phyloP scores from a whole-genome alignment of 2,329 filamentous ascomycete genomes.

The Colletotrichum tanaceti region DNA sequence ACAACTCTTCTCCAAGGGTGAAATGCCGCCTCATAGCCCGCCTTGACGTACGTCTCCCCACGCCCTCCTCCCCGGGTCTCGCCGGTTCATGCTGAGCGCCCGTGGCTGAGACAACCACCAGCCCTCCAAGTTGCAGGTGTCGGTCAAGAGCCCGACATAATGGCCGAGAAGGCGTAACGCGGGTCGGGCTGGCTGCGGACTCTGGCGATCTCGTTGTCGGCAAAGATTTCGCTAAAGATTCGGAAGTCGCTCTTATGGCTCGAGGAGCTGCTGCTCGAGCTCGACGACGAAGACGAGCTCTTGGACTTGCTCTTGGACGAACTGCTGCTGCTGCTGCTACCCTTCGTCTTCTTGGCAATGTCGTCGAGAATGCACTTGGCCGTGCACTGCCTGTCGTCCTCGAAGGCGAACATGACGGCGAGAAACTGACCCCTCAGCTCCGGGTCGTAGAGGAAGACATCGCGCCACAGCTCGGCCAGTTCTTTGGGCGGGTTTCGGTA shows the following conservation, averaged over 20 bases:
- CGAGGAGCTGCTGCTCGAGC: constrained; percentile 46
- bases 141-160: constrained; percentile 40
- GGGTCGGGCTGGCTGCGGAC: constrained; percentile 65
- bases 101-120: constrained; percentile 26
- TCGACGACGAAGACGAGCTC: constrained; percentile 46
- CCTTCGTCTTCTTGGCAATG: constrained; percentile 61
- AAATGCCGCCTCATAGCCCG: constrained; percentile 18
- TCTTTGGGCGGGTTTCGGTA: constrained; percentile 74
- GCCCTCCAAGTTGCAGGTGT: constrained; percentile 5
- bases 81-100: constrained; percentile 19
- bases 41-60: constrained; percentile 31
- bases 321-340: constrained; percentile 42
- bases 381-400: constrained; percentile 66
- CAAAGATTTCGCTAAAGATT: constrained; percentile 67
- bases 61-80: constrained; percentile 18
- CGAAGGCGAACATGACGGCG: constrained; percentile 73
- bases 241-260: constrained; percentile 57
- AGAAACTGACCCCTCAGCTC: constrained; percentile 71
- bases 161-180: constrained; percentile 56
- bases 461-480: constrained; percentile 73
- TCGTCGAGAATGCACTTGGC: constrained; percentile 65
- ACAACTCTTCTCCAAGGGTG: constrained; percentile 23
- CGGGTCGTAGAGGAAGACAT: constrained; percentile 71
- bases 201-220: constrained; percentile 60
- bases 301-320: constrained; percentile 51